Base-by-base conservation (phyloP, 2,329 filamentous ascomycete genomes). In the Colletotrichum brevisporum region DNA sequence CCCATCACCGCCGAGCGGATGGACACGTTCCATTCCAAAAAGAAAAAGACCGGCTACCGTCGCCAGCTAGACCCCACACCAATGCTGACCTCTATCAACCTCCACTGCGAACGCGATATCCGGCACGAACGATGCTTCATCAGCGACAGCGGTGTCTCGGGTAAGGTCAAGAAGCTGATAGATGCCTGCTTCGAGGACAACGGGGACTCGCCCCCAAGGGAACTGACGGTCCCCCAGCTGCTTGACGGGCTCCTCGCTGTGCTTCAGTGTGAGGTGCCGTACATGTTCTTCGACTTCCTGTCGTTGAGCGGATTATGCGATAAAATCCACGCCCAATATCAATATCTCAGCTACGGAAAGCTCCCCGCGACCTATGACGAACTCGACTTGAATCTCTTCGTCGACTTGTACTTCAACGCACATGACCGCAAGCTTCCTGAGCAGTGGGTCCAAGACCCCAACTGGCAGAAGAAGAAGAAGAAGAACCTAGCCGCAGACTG, bases 251-350 rank as follows among this genome's bases (percentile, higher is more conserved):
- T 58, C 6, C 41, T 31, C 3, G 55, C 55, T 2, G n/a, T 58
- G 21, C 10, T 24, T 4, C 43, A 48, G 41, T 48, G 24, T 8
- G 55, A 58, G 24, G 12, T 48, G 10, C 41, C 55, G 8, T 6
- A 47, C n/a, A 31, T 58, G 13, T 47, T 58, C 10, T 58, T 58
- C n/a, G n/a, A 58, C 55, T 58, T 26, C 41, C 4, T 27, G 16
- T 15, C 6, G 16, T n/a, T 48, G 21, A 47, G 31, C 21, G n/a
- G 4, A 6, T 10, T 18, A 16, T 58, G 55, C 41, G 39, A 13
- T 5, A 13, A 12, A 1, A 21, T 24, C 41, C 55, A 26, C 3
- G 3, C 9, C 3, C 6, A 31, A 5, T 31, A 31, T 31, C 27
- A 31, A 31, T n/a, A 21, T 47, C 13, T 9, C 6, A n/a, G n/a